Evolutionary conservation across 1,284 basidiomycete genomes (phyloP).

Genomic region (Tilletia indica): DNA sequence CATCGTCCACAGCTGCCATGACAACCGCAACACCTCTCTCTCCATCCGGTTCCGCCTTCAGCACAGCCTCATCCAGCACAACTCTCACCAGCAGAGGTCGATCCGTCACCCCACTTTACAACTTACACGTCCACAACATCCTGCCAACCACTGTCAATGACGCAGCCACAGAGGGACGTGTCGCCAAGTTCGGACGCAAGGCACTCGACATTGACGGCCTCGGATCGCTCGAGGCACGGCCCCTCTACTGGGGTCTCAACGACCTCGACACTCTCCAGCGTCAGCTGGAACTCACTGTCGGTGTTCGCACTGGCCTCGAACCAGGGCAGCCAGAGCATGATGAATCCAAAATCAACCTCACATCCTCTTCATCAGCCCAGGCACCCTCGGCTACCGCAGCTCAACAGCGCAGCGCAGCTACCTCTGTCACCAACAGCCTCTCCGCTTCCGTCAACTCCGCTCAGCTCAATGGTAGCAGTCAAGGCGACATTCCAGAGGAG

Average conservation of each 20-base stretch:
- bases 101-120: constrained; percentile 88
- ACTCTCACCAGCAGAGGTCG: constrained; percentile 63
- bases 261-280: constrained; percentile 32
- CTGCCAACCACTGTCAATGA: constrained; percentile 86
- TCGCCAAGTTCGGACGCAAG: constrained; percentile 82
- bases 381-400: neutral
- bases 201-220: constrained; percentile 61
- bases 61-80: constrained; percentile 20
- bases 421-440: neutral
- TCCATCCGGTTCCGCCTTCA: constrained; percentile 50
- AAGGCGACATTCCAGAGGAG: neutral
- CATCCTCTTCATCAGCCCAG: neutral
- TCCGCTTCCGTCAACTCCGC: neutral
- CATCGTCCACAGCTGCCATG: neutral
- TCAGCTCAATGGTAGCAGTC: neutral
- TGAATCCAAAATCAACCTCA: neutral
- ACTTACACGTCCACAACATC: constrained; percentile 86
- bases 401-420: neutral
- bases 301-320: neutral
- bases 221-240: constrained; percentile 54
- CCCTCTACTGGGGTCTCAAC: constrained; percentile 39
- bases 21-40: constrained; percentile 58
- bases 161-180: constrained; percentile 88
- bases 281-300: neutral
- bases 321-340: neutral